Evolutionary conservation across 768 basidiomycete species (phyloP).

Genomic region (Mycena floridula): DNA sequence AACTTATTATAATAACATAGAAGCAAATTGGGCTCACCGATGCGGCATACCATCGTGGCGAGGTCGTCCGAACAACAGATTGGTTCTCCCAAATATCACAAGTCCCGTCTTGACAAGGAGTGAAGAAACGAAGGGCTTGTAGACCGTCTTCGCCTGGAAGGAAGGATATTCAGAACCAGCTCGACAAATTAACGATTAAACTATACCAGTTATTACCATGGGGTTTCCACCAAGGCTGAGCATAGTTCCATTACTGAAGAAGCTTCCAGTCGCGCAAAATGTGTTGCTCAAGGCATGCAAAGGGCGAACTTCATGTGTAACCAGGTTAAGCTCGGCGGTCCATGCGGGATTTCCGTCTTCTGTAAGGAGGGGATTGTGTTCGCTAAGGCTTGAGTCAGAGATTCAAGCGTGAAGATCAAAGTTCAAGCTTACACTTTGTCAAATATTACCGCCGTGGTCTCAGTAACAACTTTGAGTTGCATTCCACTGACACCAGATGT

Average conservation of each 20-base stretch:
- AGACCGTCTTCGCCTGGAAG: conserved; percentile 20
- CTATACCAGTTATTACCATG: conserved; percentile 7
- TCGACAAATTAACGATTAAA: conserved; percentile 11
- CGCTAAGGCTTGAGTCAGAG: conserved; percentile 4
- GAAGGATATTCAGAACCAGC: neutral
- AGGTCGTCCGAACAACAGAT: conserved; percentile 18
- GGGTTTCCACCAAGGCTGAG: conserved; percentile 15
- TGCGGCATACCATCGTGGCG: conserved; percentile 36
- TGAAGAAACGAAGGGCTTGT: conserved; percentile 30
- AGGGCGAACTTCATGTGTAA: conserved; percentile 29
- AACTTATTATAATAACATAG: neutral
- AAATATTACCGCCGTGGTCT: conserved; percentile 2
- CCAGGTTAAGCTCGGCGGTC: conserved; percentile 36
- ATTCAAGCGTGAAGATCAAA: neutral
- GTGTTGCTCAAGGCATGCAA: conserved; percentile 28
- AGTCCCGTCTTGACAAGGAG: conserved; percentile 26
- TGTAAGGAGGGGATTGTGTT: conserved; percentile 35
- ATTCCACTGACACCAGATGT: conserved; percentile 2
- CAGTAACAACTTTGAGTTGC: conserved; percentile 1
- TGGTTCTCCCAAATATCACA: conserved; percentile 32
- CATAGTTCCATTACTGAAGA: conserved; percentile 36
- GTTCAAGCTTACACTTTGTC: conserved; percentile 2
- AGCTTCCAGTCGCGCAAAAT: conserved; percentile 36
- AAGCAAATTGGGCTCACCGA: conserved; percentile 20
- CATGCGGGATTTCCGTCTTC: conserved; percentile 39